A percentile compares a stretch with the other conserved stretches of the same genome.
phyloP scores from a whole-genome alignment of 2,329 filamentous ascomycete species.

The Diaporthe citri region DNA sequence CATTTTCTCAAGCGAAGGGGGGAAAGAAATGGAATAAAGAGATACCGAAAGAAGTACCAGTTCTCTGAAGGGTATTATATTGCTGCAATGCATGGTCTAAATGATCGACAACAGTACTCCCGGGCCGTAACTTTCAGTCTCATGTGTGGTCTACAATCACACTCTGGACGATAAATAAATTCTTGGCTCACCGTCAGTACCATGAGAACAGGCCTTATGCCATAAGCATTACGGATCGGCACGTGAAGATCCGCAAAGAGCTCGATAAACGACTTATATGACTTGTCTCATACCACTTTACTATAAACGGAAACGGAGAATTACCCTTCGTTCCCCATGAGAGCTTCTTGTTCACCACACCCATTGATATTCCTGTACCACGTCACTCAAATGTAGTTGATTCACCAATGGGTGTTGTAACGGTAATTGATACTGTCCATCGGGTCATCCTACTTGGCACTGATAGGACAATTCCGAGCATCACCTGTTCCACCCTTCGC shows the following conservation, averaged over 20 bases:
- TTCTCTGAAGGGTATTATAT: not conserved
- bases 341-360: not conserved
- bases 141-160: not conserved
- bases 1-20: not conserved
- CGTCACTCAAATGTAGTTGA: not conserved
- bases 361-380: not conserved
- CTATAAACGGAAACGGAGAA: constrained; percentile 4
- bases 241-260: not conserved
- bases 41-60: not conserved
- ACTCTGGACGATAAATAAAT: not conserved
- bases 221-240: constrained; percentile 11
- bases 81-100: not conserved
- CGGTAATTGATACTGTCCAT: not conserved
- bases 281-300: not conserved
- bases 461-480: not conserved
- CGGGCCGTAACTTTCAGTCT: not conserved
- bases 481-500: not conserved
- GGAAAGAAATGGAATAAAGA: not conserved
- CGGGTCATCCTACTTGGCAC: not conserved
- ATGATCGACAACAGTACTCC: not conserved
- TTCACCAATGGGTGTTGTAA: not conserved
- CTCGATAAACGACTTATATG: constrained; percentile 12
- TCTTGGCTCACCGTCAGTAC: not conserved
- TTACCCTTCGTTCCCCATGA: constrained; percentile 2
- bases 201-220: not conserved